Conservation (phyloP, 768 basidiomycete genomes). For the Psilocybe tampanensis region DNA sequence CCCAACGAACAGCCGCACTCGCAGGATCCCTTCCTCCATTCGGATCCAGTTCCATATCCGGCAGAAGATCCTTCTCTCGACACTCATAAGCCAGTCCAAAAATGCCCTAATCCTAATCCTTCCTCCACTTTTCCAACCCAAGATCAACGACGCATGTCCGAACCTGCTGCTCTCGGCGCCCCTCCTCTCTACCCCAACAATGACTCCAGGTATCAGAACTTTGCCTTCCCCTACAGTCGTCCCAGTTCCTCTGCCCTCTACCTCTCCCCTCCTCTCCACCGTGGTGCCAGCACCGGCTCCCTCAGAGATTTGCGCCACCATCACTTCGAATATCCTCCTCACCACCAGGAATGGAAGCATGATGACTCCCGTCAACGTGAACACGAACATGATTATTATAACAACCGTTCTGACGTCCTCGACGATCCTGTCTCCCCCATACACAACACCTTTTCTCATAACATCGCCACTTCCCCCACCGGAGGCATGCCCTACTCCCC, state of each 20-base stretch:
- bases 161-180: slow-evolving; percentile 51
- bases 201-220: slow-evolving; percentile 40
- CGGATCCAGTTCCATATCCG: slow-evolving; percentile 42
- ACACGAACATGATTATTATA: slow-evolving; percentile 30
- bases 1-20: slow-evolving; percentile 43
- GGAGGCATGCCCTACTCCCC: slow-evolving; percentile 47
- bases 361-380: slow-evolving; percentile 32
- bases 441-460: slow-evolving; percentile 53
- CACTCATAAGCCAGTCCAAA: slow-evolving; percentile 37
- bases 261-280: slow-evolving; percentile 46
- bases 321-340: slow-evolving; percentile 37
- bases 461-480: slow-evolving; percentile 33
- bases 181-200: slow-evolving; percentile 40
- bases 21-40: slow-evolving; percentile 46
- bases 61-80: slow-evolving; percentile 39
- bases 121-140: slow-evolving; percentile 30
- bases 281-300: slow-evolving; percentile 47
- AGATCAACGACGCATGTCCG: slow-evolving; percentile 72
- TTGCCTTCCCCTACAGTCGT: slow-evolving; percentile 39
- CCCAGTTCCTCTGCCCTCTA: slow-evolving; percentile 39
- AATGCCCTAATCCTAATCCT: slow-evolving; percentile 36
- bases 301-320: slow-evolving; percentile 43
- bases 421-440: slow-evolving; percentile 59
- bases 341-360: slow-evolving; percentile 40
- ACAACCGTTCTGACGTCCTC: slow-evolving; percentile 33